Base-by-base conservation (phyloP, 331 rosid genomes). In the Pyrus hybrid region DNA sequence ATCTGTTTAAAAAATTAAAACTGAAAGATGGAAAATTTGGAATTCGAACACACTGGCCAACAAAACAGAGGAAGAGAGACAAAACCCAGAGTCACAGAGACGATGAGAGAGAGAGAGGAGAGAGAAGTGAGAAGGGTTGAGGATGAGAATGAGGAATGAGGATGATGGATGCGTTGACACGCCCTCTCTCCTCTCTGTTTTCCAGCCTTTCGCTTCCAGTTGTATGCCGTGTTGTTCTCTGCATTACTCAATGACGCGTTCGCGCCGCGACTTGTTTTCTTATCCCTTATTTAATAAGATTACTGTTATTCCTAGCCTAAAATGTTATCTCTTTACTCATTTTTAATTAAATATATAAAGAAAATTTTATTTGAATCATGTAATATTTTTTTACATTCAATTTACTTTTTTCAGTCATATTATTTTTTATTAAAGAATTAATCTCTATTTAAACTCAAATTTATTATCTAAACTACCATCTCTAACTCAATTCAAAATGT, bases 141-240 rank as follows among this genome's bases (percentile, higher is more conserved):
- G 47, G 84, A 17, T 51, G 51, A 45, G 51, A 1, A 73, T 41
- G 83, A 85, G 58, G 84, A 75, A 37, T 37, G 45, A 9, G 13
- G 45, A 10, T 30, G 8, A 5, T 5, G 79, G 45, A 57, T 30
- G 28, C 21, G 81, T 87, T 81, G 91, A 81, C 91, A 83, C 91
- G 86, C 74, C 28, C 45, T 37, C 67, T 45, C 23, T 18, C 5
- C 13, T 21, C 63, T 58, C 17, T 51, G 21, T 51, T 13, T 61
- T 56, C 53, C 32, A 56, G 23, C 32, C 21, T 53, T 23, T 12
- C 14, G 41, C 53, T 33, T 66, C 70, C 70, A 35, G 12, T 35
- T 18, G 30, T 51, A 73, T 26, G 77, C 60, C 77, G 70, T 32
- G 77, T 74, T 63, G 45, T 41, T 37, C 62, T 47, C 32, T 63